Evolutionary conservation across 306 rosid species (phyloP).

Genomic region (Pachyrhizus erosus): DNA sequence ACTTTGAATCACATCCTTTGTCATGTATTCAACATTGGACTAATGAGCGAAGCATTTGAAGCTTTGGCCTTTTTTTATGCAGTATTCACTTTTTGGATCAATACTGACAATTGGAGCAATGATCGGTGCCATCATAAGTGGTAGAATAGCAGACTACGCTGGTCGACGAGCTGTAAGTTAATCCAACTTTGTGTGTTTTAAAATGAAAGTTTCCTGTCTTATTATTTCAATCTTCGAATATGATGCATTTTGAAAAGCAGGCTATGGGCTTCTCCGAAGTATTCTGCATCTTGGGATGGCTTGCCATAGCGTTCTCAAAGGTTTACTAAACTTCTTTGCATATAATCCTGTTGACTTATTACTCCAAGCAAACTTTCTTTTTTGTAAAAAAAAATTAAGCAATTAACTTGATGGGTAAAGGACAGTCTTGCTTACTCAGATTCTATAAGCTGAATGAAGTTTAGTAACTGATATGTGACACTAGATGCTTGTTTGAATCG

Average conservation of each 20-base stretch:
- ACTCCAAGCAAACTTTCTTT: not conserved
- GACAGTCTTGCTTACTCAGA: not conserved
- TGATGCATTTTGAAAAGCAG: conserved; percentile 51
- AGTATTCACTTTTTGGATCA: conserved; percentile 86
- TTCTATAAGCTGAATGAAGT: conserved; percentile 2
- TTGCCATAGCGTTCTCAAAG: conserved; percentile 66
- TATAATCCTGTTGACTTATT: not conserved
- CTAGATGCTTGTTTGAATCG: conserved; percentile 53
- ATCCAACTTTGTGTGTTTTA: not conserved
- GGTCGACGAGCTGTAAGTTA: conserved; percentile 84
- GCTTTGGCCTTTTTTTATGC: conserved; percentile 23
- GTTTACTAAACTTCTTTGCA: conserved; percentile 40
- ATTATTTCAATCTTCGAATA: conserved; percentile 20
- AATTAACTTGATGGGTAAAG: not conserved
- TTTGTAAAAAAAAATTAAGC: not conserved
- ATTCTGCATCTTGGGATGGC: conserved; percentile 83
- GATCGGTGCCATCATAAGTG: conserved; percentile 82
- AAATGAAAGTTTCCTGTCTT: not conserved
- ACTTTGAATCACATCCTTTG: not conserved
- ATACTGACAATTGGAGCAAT: conserved; percentile 88
- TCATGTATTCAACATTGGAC: not conserved
- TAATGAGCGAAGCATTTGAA: not conserved
- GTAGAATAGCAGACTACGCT: conserved; percentile 67
- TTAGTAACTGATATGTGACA: conserved; percentile 18
- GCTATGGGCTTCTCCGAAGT: conserved; percentile 75